Evolutionary conservation across 352 stramenopile genomes (phyloP).

Genomic region (Aphanomyces stellatus): DNA sequence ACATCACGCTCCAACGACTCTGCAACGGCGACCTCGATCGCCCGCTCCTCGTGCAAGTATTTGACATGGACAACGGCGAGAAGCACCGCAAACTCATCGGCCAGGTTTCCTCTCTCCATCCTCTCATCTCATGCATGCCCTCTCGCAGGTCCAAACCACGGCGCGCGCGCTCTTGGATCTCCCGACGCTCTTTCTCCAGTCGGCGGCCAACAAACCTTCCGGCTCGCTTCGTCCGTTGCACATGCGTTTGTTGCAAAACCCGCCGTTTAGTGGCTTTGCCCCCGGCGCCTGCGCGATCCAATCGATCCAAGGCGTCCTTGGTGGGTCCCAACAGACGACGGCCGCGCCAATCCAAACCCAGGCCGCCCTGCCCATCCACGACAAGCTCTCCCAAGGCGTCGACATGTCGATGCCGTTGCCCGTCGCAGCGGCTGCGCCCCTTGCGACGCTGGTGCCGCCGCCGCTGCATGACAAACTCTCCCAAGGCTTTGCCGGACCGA

Average conservation of each 20-base stretch:
- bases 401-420: neutral
- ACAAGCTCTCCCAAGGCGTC: conserved; percentile 6
- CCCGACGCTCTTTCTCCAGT: neutral
- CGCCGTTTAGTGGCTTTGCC: neutral
- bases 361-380: neutral
- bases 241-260: neutral
- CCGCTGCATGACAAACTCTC: neutral
- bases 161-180: neutral
- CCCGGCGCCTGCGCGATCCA: conserved; percentile 8
- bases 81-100: conserved; percentile 65
- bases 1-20: conserved; percentile 55
- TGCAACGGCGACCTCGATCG: conserved; percentile 69
- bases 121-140: too few species aligned
- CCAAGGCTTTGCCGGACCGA: neutral
- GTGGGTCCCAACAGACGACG: neutral
- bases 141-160: conserved; percentile 6
- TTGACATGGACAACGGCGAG: conserved; percentile 65
- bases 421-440: neutral
- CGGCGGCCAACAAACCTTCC: neutral
- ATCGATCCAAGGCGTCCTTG: conserved; percentile 2
- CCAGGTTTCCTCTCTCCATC: too few species aligned
- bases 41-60: conserved; percentile 63
- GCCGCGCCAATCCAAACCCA: neutral
- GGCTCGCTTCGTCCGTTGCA: neutral
- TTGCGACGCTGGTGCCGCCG: neutral